phyloP scores from a whole-genome alignment of 2,329 filamentous ascomycete species.

The Raffaelea deltoideospora region DNA sequence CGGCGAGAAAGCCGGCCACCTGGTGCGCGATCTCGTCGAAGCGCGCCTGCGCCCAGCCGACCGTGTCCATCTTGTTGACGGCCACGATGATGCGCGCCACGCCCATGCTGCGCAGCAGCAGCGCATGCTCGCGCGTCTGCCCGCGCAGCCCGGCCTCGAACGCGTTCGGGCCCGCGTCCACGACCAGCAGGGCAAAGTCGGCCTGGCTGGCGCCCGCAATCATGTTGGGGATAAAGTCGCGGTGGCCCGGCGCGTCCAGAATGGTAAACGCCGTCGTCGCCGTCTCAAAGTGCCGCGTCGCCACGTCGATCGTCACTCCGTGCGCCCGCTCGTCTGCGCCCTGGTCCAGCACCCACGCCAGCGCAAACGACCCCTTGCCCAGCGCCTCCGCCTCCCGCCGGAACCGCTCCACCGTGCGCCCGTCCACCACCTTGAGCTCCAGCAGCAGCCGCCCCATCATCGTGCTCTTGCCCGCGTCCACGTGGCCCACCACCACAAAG shows the following conservation, averaged over 20 bases:
- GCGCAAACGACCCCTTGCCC: conserved; percentile 87
- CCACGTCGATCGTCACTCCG: conserved; percentile 93
- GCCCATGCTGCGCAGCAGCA: conserved; percentile 80
- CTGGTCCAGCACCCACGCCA: conserved; percentile 95
- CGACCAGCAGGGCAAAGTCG: conserved; percentile 87
- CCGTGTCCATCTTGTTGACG: conserved; percentile 87
- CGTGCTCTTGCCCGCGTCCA: conserved; percentile 95
- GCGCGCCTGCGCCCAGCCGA: conserved; percentile 65
- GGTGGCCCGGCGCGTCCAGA: conserved; percentile 84
- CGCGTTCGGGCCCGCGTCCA: conserved; percentile 78
- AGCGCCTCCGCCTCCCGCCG: conserved; percentile 78
- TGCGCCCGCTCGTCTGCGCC: conserved; percentile 75
- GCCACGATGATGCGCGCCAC: conserved; percentile 79
- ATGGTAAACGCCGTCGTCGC: conserved; percentile 80
- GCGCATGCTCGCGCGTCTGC: conserved; percentile 85
- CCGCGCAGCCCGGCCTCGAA: conserved; percentile 90
- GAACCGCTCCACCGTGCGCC: conserved; percentile 78
- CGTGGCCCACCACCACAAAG: conserved; percentile 90
- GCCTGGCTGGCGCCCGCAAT: conserved; percentile 93
- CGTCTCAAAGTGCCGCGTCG: conserved; percentile 88
- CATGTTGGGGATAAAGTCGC: conserved; percentile 98
- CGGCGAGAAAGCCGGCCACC: conserved; percentile 65
- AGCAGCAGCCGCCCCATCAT: conserved; percentile 90
- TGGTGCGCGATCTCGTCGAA: conserved; percentile 79
- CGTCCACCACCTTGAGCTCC: conserved; percentile 76